Evolutionary conservation across 768 basidiomycete species (phyloP), one percentile per base, ranked within the genome.

Genomic region (Auricularia sp.): DNA sequence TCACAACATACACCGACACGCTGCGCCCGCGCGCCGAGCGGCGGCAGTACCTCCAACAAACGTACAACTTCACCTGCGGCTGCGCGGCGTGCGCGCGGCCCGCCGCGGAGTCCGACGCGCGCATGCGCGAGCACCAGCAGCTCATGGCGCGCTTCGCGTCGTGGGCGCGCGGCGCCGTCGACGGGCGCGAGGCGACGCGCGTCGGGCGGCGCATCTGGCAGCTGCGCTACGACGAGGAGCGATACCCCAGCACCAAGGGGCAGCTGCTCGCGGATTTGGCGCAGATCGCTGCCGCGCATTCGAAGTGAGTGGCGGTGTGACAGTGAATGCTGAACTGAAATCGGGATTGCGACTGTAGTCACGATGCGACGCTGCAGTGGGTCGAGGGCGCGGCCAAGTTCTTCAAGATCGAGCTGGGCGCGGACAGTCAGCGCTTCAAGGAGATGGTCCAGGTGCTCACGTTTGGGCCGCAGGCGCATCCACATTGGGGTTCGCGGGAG

Each of bases 1-100:
- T 87, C 63, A 86, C 84, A 4, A 79, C 83, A 7, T 87, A 87
- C 66, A 82, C 78, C 42, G 76, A 85, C 68, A 84, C 86, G 5
- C 85, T 83, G 67, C 71, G 73, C 66, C 75, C 83, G 10, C 77
- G 84, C 65, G 74, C 76, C 33, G 77, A 84, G 66, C 78, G 87
- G 64, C 80, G 83, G 86, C 83, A 65, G 60, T 79, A 77, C 64
- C 75, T 87, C 56, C 71, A 70, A 33, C 67, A 80, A 56, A 75
- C 78, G 34, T 87, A 87, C 68, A 83, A 79, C 10, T 87, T 87
- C 70, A 67, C 78, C 12, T 88, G 87, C 70, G 77, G 75, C 34
- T 87, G 86, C 71, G 70, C 77, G 34, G 81, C 82, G 18, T 88
- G 86, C 70, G 80, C 85, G 10, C 77, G 87, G 18, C 75, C 83